Conservation (phyloP, 2,329 filamentous ascomycete species). For the Endoconidiophora laricicola region DNA sequence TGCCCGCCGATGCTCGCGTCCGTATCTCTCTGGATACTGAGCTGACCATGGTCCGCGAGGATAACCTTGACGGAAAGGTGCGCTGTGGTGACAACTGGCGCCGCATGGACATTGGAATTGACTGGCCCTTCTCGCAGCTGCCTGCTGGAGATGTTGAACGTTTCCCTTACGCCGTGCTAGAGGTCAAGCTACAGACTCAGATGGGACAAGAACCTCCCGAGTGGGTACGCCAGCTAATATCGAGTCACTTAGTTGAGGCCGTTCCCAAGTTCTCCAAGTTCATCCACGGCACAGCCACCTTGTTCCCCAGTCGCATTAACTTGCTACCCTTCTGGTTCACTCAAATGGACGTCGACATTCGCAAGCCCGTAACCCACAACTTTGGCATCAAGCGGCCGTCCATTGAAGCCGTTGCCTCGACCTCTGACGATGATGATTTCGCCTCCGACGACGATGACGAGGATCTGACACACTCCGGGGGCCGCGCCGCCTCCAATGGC, state of each 20-base stretch:
- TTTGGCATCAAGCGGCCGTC: constrained; percentile 79
- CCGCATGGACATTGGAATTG: constrained; percentile 91
- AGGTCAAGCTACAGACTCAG: constrained; percentile 96
- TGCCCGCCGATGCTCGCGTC: constrained; percentile 88
- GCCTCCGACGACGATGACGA: constrained; percentile 49
- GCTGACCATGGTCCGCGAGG: constrained; percentile 84
- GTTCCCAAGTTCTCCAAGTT: constrained; percentile 99
- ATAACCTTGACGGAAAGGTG: constrained; percentile 68
- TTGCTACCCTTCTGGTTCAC: constrained; percentile 94
- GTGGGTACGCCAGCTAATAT: constrained; percentile 87
- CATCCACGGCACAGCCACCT: constrained; percentile 78
- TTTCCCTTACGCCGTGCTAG: constrained; percentile 90
- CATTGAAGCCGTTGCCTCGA: constrained; percentile 39
- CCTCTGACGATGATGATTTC: constrained; percentile 56
- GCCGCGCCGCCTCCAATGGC: background rate
- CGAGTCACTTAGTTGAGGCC: constrained; percentile 92
- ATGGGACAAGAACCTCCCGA: constrained; percentile 86
- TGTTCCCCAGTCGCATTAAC: constrained; percentile 78
- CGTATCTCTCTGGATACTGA: constrained; percentile 95
- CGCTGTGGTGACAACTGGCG: constrained; percentile 84
- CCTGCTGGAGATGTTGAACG: constrained; percentile 70
- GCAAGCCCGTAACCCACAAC: constrained; percentile 72
- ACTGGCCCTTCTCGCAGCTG: constrained; percentile 83
- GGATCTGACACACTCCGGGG: background rate
- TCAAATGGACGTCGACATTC: constrained; percentile 95